These are phyloP conservation scores for Stevia rebaudiana DNA, from an alignment of 140 eudicot species.

Conservation along the genomic window DNA sequence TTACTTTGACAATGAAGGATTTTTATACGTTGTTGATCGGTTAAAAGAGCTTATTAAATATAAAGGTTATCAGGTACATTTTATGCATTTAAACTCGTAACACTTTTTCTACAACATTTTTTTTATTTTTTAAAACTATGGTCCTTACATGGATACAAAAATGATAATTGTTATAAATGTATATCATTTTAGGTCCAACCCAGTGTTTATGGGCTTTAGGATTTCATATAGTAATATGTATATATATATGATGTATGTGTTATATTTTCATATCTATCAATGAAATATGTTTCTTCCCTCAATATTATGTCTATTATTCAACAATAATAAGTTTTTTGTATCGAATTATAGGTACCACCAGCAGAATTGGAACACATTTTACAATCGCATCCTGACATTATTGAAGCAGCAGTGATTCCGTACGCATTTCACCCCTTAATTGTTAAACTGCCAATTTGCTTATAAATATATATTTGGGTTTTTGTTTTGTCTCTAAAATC, in stretches of 20 bases:
- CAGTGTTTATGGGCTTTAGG: too few species aligned
- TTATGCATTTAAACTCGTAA: not conserved
- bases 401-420: slow-evolving; percentile 78
- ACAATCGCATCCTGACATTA: slow-evolving; percentile 50
- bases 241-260: too few species aligned
- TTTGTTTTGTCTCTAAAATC: not conserved
- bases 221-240: too few species aligned
- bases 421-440: slow-evolving; percentile 21
- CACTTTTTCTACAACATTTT: too few species aligned
- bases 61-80: slow-evolving; percentile 63
- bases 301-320: too few species aligned
- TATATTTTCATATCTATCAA: too few species aligned
- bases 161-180: too few species aligned
- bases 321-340: too few species aligned
- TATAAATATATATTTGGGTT: not conserved
- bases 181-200: too few species aligned
- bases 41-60: slow-evolving; percentile 60
- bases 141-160: too few species aligned
- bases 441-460: not conserved
- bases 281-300: too few species aligned
- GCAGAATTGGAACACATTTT: slow-evolving; percentile 68
- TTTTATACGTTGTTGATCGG: slow-evolving; percentile 49
- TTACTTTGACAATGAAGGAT: slow-evolving; percentile 55
- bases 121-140: not conserved
- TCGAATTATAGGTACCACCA: slow-evolving; percentile 81